Evolutionary conservation across 495 filamentous ascomycete species (phyloP).

Genomic region (Hypoxylon subgilvum): DNA sequence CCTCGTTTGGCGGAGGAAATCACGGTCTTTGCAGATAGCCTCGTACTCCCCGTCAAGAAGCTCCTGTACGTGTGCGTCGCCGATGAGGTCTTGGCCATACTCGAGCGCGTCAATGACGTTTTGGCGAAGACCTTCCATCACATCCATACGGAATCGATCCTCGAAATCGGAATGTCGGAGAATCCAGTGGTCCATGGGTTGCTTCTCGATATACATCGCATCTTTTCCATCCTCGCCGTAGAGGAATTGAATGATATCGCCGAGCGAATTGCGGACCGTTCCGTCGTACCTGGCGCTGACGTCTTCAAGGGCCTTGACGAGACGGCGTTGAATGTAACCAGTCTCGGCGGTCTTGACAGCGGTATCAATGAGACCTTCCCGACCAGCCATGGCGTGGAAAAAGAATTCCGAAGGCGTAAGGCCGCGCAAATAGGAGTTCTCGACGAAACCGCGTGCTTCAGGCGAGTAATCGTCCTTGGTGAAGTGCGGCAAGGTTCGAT

Average conservation of each 20-base stretch:
- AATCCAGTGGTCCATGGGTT: conserved; percentile 82
- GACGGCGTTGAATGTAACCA: conserved; percentile 96
- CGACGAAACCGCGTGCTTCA: conserved; percentile 95
- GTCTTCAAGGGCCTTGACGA: conserved; percentile 98
- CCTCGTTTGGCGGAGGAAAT: conserved; percentile 71
- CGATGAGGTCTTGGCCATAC: conserved; percentile 83
- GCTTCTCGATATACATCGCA: conserved; percentile 86
- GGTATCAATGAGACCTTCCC: conserved; percentile 99
- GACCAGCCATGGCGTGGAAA: conserved; percentile 99
- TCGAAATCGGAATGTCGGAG: conserved; percentile 75
- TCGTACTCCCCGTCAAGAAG: conserved; percentile 91
- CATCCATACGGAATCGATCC: conserved; percentile 84
- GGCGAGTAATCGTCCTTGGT: conserved; percentile 99
- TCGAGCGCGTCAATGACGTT: conserved; percentile 78
- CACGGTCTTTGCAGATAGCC: conserved; percentile 72
- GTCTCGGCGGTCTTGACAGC: conserved; percentile 99
- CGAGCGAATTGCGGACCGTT: conserved; percentile 94
- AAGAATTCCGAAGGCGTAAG: conserved; percentile 96
- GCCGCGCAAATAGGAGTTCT: conserved; percentile 97
- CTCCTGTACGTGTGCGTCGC: conserved; percentile 82
- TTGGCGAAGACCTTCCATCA: conserved; percentile 75
- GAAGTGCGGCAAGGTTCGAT: conserved; percentile 95
- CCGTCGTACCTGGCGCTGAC: conserved; percentile 98
- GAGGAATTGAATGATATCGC: conserved; percentile 95
- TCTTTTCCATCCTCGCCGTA: conserved; percentile 98